Conservation (phyloP, 306 rosid species). For the Castanea mollissima region DNA sequence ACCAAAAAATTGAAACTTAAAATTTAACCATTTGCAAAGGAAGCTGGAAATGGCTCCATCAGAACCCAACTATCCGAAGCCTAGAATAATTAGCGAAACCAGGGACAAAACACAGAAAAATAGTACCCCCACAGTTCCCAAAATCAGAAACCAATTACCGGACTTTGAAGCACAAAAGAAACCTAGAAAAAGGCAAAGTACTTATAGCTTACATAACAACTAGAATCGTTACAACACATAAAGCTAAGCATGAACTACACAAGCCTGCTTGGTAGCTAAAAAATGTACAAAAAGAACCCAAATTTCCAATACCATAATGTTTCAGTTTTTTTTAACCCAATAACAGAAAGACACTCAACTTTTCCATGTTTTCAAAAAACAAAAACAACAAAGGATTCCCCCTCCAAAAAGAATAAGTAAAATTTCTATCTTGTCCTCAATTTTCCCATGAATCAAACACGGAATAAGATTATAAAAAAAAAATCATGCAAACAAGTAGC, state of each 20-base stretch:
- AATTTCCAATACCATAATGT: not conserved
- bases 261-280: not conserved
- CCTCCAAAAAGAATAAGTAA: not conserved
- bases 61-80: not conserved
- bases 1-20: no score
- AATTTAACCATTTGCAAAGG: not conserved
- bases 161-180: not conserved
- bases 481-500: not conserved
- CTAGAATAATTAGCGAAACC: not conserved
- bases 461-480: not conserved
- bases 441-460: not conserved
- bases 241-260: no score
- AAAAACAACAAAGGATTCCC: not conserved
- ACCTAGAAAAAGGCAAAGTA: not conserved
- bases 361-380: not conserved
- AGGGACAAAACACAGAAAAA: not conserved
- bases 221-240: not conserved
- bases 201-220: not conserved
- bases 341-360: not conserved
- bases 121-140: not conserved
- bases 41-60: not conserved
- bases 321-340: not conserved
- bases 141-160: not conserved
- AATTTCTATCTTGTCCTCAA: not conserved
- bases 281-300: not conserved